A percentile compares a stretch with the other conserved stretches of the same genome.
These are phyloP conservation scores for Monosporascus sp. DNA, from an alignment of 2,329 filamentous ascomycete genomes.

Conservation along the genomic window DNA sequence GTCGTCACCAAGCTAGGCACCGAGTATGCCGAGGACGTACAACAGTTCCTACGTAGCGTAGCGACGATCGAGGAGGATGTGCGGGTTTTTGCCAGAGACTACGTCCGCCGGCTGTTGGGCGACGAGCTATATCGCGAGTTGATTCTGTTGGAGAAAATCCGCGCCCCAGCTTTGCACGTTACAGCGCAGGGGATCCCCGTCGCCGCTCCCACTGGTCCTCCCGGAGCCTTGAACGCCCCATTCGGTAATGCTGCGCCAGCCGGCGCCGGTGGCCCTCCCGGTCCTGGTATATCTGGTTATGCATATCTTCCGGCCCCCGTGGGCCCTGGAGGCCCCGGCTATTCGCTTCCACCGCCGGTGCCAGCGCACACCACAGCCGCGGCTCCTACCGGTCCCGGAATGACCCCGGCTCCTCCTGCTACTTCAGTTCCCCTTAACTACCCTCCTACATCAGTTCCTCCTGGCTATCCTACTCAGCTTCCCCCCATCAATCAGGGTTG, in stretches of 20 bases:
- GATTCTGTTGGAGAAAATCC: constrained; percentile 3
- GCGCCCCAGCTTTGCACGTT: background rate
- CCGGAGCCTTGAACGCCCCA: background rate
- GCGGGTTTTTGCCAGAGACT: constrained; percentile 1
- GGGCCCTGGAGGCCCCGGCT: no score
- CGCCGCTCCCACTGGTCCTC: background rate
- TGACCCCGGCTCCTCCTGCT: background rate
- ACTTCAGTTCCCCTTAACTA: background rate
- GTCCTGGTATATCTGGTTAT: no score
- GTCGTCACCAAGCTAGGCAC: constrained; percentile 5
- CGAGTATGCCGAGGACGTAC: constrained; percentile 3
- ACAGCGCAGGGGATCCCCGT: background rate
- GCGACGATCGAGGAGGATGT: background rate
- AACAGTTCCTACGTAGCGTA: background rate
- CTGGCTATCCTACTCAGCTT: background rate
- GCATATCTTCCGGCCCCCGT: no score
- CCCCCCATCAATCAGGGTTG: background rate
- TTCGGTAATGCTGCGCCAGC: background rate
- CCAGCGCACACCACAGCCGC: no score
- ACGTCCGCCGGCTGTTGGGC: constrained; percentile 7
- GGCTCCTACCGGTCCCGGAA: background rate
- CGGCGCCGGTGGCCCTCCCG: background rate
- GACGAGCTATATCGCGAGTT: constrained; percentile 7
- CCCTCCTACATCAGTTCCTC: background rate
- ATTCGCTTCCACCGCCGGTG: no score